phyloP scores from a whole-genome alignment of 257 asterid species.

The Fraxinus pennsylvanica region DNA sequence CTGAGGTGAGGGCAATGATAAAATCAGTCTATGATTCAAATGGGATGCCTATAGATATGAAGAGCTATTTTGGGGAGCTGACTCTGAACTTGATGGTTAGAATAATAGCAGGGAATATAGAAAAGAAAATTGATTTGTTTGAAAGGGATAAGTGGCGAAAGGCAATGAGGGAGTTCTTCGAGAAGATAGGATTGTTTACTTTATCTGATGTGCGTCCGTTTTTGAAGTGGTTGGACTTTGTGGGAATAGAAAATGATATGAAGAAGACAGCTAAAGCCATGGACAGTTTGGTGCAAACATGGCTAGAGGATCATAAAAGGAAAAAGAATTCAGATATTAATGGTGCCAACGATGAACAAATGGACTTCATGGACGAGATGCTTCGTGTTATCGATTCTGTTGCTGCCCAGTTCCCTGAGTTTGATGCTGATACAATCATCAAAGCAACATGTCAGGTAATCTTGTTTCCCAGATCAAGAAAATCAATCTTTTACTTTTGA shows the following conservation, averaged over 20 bases:
- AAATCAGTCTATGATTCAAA: too few relatives aligned
- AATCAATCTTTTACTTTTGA: neutral
- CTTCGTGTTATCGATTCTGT: neutral
- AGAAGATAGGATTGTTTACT: constrained; percentile 1
- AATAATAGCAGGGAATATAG: constrained; percentile 22
- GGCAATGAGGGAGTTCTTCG: constrained; percentile 15
- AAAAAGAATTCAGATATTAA: neutral
- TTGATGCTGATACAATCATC: neutral
- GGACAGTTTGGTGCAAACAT: constrained; percentile 16
- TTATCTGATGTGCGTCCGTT: constrained; percentile 20
- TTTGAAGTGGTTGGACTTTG: constrained; percentile 21
- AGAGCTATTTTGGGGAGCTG: constrained; percentile 18
- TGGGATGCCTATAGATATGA: constrained; percentile 7
- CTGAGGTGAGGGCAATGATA: neutral
- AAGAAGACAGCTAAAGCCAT: constrained; percentile 14
- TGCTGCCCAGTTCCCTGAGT: neutral
- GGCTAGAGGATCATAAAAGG: constrained; percentile 17
- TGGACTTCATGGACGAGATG: constrained; percentile 6
- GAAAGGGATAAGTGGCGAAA: constrained; percentile 18
- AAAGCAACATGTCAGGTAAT: constrained; percentile 6
- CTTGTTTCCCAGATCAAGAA: neutral
- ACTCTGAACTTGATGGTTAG: constrained; percentile 20
- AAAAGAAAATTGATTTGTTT: neutral
- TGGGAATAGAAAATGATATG: constrained; percentile 18
- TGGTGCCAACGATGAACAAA: neutral